A percentile compares a stretch with the other conserved stretches of the same genome.
Conservation (phyloP, 1,284 basidiomycete species). For the Pterulicium gracile region DNA sequence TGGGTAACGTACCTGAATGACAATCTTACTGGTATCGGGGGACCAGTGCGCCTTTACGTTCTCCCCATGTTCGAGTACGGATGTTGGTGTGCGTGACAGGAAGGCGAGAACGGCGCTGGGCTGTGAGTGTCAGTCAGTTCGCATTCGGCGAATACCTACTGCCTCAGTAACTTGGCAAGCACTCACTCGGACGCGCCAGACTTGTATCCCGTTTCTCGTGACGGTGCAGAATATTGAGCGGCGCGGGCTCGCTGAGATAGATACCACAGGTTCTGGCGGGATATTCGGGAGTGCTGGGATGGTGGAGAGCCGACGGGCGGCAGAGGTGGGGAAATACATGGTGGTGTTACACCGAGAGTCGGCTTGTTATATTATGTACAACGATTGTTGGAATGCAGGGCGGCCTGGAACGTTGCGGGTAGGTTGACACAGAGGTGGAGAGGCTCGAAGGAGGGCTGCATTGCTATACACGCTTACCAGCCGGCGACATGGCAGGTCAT, state of each 20-base stretch:
- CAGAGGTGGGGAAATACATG: slow-evolving; percentile 80
- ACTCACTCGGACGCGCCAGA: slow-evolving; percentile 80
- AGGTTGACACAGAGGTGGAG: too few relatives aligned
- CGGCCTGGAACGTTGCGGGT: too few relatives aligned
- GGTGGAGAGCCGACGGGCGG: slow-evolving; percentile 59
- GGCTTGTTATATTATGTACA: too few relatives aligned
- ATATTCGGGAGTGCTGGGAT: slow-evolving; percentile 55
- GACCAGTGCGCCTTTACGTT: slow-evolving; percentile 72
- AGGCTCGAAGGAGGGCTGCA: too few relatives aligned
- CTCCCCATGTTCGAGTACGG: slow-evolving; percentile 72
- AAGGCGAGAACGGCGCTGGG: slow-evolving; percentile 71
- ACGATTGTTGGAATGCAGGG: too few relatives aligned
- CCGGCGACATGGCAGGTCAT: too few relatives aligned
- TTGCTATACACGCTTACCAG: too few relatives aligned
- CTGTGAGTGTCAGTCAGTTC: slow-evolving; percentile 36
- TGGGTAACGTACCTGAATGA: slow-evolving; percentile 53
- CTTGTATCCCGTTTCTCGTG: slow-evolving; percentile 52
- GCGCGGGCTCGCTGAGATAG: slow-evolving; percentile 53
- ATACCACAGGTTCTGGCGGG: slow-evolving; percentile 45
- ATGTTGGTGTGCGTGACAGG: slow-evolving; percentile 64
- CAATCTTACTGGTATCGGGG: slow-evolving; percentile 64
- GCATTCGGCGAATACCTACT: too few relatives aligned
- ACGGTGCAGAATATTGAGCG: slow-evolving; percentile 74
- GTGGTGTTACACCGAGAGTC: too few relatives aligned
- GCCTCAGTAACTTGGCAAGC: too few relatives aligned